Evolutionary conservation across 1,139 yeast species (phyloP), one percentile per base, ranked within the genome.

Genomic region (Geotrichum bryndzae): DNA sequence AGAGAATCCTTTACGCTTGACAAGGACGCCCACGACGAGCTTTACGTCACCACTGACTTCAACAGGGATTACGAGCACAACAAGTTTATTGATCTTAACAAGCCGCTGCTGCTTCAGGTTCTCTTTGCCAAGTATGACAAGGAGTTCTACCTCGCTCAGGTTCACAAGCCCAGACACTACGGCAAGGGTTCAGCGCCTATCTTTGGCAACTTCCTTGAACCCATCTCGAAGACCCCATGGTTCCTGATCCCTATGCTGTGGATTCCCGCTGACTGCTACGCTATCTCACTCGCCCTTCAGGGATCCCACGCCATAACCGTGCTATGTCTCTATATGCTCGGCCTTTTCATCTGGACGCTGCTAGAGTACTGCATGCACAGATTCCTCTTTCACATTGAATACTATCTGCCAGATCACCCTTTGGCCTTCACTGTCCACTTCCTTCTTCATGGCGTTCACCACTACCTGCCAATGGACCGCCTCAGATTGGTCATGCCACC

Each of bases 401-500:
- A 83, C 57, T 84, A 86, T 72, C 81, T 95, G 67, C 99, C 99
- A 13, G 89, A 90, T 67, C 84, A 88, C 74, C 87, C 85, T 58
- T 63, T 82, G 46, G 88, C 89, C 23, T 86, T 88, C 71, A 84
- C 96, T 1, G 68, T 90, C 55, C 99, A 94, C 75, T 94, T 94
- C 80, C 76, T 91, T 66, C 80, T 92, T 67, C 99, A 94, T 71
- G 99, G 99, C 59, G 88, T 92, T 61, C 99, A 94, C 74, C 99
- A 94, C 75, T 94, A 90, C 75, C 81, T 94, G 69, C 99, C 99
- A 65, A 94, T 95, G 99, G 99, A 94, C 77, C 84, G 84, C 63
- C 80, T 85, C 75, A 85, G 99, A 73, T 82, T 94, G 72, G 99
- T 94, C 54, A 87, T 94, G 87, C 99, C 99, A 4, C 99, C 99